These are phyloP conservation scores for Fomitopsis pulvina DNA, from an alignment of 768 basidiomycete genomes.

Conservation along the genomic window DNA sequence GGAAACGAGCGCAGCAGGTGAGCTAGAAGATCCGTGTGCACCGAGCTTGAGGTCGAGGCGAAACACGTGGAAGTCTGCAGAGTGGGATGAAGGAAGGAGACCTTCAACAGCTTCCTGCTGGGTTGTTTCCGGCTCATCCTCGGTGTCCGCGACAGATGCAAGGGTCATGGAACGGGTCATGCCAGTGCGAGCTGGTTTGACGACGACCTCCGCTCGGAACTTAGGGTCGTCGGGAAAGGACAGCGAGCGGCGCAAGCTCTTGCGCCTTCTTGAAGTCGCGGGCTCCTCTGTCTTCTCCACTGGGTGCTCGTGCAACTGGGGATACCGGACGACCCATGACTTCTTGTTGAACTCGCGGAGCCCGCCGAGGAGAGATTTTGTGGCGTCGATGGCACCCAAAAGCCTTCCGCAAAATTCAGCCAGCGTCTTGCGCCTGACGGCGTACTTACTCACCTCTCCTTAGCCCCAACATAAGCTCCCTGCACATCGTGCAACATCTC, in stretches of 20 bases:
- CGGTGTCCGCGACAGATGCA: constrained; percentile 41
- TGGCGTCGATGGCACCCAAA: constrained; percentile 68
- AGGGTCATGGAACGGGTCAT: constrained; percentile 56
- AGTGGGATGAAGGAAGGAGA: constrained; percentile 34
- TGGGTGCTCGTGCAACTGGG: constrained; percentile 52
- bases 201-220: constrained; percentile 57
- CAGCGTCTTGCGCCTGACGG: background rate
- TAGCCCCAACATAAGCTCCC: constrained; percentile 67
- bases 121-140: constrained; percentile 30
- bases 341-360: constrained; percentile 77
- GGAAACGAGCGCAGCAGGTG: constrained; percentile 70
- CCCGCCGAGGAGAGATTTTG: constrained; percentile 61
- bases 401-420: constrained; percentile 39
- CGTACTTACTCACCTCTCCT: constrained; percentile 57
- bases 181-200: constrained; percentile 42
- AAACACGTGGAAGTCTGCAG: constrained; percentile 76
- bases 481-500: constrained; percentile 52
- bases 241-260: constrained; percentile 56
- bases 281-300: constrained; percentile 21
- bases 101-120: constrained; percentile 20
- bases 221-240: constrained; percentile 83
- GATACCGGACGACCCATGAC: constrained; percentile 88
- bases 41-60: constrained; percentile 92
- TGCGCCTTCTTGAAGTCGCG: constrained; percentile 29
- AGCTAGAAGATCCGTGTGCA: constrained; percentile 53